Conservation (phyloP, 257 asterid genomes). For the Solanum dulcamara region DNA sequence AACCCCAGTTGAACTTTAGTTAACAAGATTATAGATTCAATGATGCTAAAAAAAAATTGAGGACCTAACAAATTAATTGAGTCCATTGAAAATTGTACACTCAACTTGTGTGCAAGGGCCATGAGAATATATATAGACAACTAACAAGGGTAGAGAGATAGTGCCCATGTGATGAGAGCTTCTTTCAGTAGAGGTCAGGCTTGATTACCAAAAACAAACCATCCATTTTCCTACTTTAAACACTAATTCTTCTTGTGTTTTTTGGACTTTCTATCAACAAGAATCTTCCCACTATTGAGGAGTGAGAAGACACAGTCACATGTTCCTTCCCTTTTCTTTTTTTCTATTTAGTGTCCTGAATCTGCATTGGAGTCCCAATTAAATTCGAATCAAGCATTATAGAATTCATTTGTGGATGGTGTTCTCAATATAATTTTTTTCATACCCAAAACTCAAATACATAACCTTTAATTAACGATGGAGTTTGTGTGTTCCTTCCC, state of each 20-base stretch:
- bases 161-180: constrained; percentile 11
- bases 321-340: not conserved
- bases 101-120: not conserved
- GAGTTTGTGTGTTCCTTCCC: not conserved
- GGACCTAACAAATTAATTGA: not conserved
- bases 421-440: too few relatives aligned
- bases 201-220: constrained; percentile 5
- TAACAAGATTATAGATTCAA: not conserved
- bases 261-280: not conserved
- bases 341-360: too few relatives aligned
- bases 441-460: too few relatives aligned
- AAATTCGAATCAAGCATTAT: too few relatives aligned
- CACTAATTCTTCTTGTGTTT: not conserved
- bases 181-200: not conserved
- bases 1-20: not conserved
- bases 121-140: constrained; percentile 13
- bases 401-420: too few relatives aligned
- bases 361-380: too few relatives aligned
- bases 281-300: constrained; percentile 18
- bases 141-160: not conserved
- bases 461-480: too few relatives aligned
- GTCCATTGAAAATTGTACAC: constrained; percentile 8
- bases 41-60: not conserved
- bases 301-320: not conserved
- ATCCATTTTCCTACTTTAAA: constrained; percentile 10